Evolutionary conservation across 225 moss, liverwort and hornwort genomes (phyloP).

Genomic region (Sphagnum contortum): DNA sequence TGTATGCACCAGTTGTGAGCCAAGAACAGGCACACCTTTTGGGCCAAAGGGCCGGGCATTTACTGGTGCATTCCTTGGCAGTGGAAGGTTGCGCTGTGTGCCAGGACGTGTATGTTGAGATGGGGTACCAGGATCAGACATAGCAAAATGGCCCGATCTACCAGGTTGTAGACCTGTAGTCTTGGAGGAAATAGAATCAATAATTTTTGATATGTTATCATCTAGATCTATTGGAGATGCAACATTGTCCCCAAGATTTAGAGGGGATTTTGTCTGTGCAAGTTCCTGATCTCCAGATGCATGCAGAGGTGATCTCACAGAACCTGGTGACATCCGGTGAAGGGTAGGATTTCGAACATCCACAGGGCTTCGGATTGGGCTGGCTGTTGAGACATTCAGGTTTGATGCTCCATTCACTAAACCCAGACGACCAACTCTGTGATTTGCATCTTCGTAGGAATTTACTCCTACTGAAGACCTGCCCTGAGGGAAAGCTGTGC

Average conservation of each 20-base stretch:
- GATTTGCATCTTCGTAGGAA: constrained; percentile 60
- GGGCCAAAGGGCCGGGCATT: constrained; percentile 25
- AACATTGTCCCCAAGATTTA: constrained; percentile 83
- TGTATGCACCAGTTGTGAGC: constrained; percentile 39
- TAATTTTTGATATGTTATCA: constrained; percentile 75
- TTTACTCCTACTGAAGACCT: constrained; percentile 36
- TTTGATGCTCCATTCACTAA: constrained; percentile 47
- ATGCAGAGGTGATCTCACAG: constrained; percentile 50
- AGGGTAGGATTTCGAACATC: constrained; percentile 48
- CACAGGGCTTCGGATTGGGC: constrained; percentile 42
- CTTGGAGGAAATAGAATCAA: constrained; percentile 84
- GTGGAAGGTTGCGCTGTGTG: constrained; percentile 19
- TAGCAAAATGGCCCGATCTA: constrained; percentile 43
- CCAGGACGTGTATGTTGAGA: too few species aligned
- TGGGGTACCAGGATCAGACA: constrained; percentile 28
- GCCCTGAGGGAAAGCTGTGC: constrained; percentile 54
- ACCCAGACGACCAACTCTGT: constrained; percentile 46
- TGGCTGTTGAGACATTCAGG: constrained; percentile 20
- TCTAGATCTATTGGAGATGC: constrained; percentile 95
- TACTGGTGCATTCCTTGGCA: constrained; percentile 16
- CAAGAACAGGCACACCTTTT: constrained; percentile 30
- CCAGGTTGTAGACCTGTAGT: constrained; percentile 27
- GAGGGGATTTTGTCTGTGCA: constrained; percentile 65
- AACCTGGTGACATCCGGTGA: constrained; percentile 38
- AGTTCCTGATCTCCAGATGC: constrained; percentile 58